Evolutionary conservation across 2,329 filamentous ascomycete genomes (phyloP).

Genomic region (Diaporthe destruens): DNA sequence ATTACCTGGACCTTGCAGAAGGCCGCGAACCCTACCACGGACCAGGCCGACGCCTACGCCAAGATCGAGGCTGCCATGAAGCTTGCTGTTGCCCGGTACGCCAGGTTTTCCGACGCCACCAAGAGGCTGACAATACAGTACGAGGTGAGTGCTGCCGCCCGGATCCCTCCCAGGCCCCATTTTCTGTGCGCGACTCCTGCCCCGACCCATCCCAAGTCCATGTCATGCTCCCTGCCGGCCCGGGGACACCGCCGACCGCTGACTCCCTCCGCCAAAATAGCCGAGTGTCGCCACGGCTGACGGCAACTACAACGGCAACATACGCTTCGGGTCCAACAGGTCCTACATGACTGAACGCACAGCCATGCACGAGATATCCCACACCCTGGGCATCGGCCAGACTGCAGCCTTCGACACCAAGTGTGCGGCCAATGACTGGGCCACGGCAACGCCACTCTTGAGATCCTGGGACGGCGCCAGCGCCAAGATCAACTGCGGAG

Average conservation of each 20-base stretch:
- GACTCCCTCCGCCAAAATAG: conserved; percentile 23
- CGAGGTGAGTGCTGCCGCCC: conserved; percentile 31
- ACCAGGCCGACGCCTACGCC: conserved; percentile 58
- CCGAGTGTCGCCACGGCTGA: conserved; percentile 61
- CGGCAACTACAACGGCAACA: conserved; percentile 59
- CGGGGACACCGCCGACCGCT: neutral
- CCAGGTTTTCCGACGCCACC: conserved; percentile 49
- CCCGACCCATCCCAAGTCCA: too few species aligned
- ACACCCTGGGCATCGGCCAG: conserved; percentile 62
- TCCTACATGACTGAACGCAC: conserved; percentile 63
- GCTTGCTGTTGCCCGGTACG: conserved; percentile 55
- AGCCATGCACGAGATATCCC: conserved; percentile 61
- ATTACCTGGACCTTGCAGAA: conserved; percentile 56
- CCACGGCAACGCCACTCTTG: conserved; percentile 55
- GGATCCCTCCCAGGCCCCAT: too few species aligned
- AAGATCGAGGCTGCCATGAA: conserved; percentile 59
- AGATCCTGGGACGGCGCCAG: conserved; percentile 55
- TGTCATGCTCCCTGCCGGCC: too few species aligned
- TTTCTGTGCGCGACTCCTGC: too few species aligned
- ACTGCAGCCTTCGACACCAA: conserved; percentile 54
- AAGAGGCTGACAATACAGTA: conserved; percentile 58
- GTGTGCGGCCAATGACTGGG: conserved; percentile 58
- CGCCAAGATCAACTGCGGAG: conserved; percentile 56
- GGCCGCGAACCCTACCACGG: conserved; percentile 54
- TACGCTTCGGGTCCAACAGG: conserved; percentile 60